phyloP scores from a whole-genome alignment of 441 rosid genomes.

The Populus tomentosa region DNA sequence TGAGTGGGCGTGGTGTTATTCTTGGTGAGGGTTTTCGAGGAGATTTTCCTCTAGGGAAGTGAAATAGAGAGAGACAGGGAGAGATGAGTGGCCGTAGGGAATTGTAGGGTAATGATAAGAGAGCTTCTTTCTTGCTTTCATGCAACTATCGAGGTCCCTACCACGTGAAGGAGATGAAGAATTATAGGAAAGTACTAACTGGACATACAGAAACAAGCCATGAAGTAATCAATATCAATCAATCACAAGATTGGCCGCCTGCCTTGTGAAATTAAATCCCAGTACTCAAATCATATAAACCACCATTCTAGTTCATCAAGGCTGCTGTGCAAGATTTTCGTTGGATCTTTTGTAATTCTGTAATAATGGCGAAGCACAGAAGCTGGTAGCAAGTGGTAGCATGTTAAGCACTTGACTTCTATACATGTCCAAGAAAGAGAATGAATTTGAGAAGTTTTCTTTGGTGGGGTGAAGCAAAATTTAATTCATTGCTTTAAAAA shows the following conservation, averaged over 20 bases:
- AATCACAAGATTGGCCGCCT: background rate
- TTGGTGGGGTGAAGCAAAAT: background rate
- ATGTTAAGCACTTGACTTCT: no score
- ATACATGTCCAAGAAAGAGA: no score
- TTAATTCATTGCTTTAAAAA: background rate
- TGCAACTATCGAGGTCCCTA: conserved; percentile 20
- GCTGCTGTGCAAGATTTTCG: no score
- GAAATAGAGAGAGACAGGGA: background rate
- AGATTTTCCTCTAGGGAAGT: background rate
- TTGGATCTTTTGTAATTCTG: no score
- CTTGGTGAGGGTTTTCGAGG: background rate
- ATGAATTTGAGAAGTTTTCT: background rate
- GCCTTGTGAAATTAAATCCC: background rate
- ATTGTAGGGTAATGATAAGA: background rate
- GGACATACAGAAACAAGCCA: background rate
- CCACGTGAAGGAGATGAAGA: conserved; percentile 32
- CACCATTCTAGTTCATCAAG: no score
- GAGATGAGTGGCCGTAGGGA: background rate
- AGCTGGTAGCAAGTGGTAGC: no score
- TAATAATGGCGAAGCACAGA: no score
- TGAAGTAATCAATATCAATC: background rate
- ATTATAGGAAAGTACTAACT: background rate
- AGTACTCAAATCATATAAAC: no score
- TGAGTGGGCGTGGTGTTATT: background rate
- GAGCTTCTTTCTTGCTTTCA: conserved; percentile 7